Evolutionary conservation across 352 stramenopile species (phyloP).

Genomic region (Globisporangium abappressorium): DNA sequence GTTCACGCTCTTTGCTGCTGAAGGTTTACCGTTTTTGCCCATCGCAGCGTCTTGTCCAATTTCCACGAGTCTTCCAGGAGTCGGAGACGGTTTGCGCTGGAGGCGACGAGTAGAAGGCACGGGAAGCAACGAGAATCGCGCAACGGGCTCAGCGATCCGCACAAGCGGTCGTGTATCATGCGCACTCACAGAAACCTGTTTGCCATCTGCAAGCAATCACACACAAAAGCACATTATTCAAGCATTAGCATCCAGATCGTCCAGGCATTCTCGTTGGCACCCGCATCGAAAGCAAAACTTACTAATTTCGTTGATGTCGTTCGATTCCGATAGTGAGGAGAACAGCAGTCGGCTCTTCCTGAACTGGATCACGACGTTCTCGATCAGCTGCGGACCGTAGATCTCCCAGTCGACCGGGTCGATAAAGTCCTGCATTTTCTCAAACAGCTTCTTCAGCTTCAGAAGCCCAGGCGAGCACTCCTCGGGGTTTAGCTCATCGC

Average conservation of each 20-base stretch:
- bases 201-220: constrained; percentile 46
- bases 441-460: constrained; percentile 63
- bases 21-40: constrained; percentile 28
- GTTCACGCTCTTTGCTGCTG: constrained; percentile 25
- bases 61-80: constrained; percentile 6
- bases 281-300: constrained; percentile 22
- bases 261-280: background rate
- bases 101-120: constrained; percentile 59
- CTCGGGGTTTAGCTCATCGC: constrained; percentile 66
- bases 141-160: constrained; percentile 69
- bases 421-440: constrained; percentile 79
- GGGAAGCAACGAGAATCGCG: constrained; percentile 78
- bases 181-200: constrained; percentile 60
- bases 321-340: constrained; percentile 77
- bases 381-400: constrained; percentile 79
- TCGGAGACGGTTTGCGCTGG: constrained; percentile 35
- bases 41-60: background rate
- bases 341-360: constrained; percentile 84
- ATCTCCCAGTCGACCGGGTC: constrained; percentile 89
- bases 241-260: constrained; percentile 5
- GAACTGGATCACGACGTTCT: constrained; percentile 86
- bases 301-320: constrained; percentile 86
- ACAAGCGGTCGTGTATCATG: constrained; percentile 68
- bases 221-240: constrained; percentile 13
- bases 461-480: constrained; percentile 51